Evolutionary conservation across 768 basidiomycete genomes (phyloP), one percentile per base, ranked within the genome.

Genomic region (Suillus americanus): DNA sequence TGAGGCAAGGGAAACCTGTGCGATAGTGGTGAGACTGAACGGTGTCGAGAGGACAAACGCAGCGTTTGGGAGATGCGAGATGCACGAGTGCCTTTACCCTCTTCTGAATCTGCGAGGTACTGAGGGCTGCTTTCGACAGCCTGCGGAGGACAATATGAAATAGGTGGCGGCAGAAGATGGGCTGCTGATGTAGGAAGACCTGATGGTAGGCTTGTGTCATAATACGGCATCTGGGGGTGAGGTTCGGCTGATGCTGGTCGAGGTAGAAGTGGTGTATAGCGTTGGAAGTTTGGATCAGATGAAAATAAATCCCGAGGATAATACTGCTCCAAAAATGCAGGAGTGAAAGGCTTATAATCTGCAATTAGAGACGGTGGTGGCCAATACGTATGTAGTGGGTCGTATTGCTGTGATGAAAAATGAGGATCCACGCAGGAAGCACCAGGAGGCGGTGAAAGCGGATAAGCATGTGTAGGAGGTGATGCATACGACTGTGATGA

Each of bases 11-110:
- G 82, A 70, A 83, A 85, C 30, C 84, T 79, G 68, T 86, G 87
- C 13, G 87, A 83, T 56, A 76, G 81, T 7, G 83, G 90, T 30
- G 90, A 92, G 28, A 85, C 84, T 0, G 88, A 87, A 30, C 85
- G 84, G 65, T 85, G 76, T 16, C 89, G 80, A 30, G 85, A 86
- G 16, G 84, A 81, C 50, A 81, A 73, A 57, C 83, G 83, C 12
- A 91, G 75, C 66, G 89, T 88, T 54, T 83, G 83, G 30, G 89
- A 75, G 50, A 88, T 81, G 14, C 87, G 82, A 4, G 83, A 81
- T 23, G 88, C 84, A 20, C 82, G 82, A 63, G 84, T 82, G 46
- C 88, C 89, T 70, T 87, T 87, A 41, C 86, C 86, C 68, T 85
- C 85, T 74, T 86, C 81, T 5, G 80, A 76, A 55, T 82, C 83